Conservation (phyloP, 805 yeast species). For the Yarrowia sp. region DNA sequence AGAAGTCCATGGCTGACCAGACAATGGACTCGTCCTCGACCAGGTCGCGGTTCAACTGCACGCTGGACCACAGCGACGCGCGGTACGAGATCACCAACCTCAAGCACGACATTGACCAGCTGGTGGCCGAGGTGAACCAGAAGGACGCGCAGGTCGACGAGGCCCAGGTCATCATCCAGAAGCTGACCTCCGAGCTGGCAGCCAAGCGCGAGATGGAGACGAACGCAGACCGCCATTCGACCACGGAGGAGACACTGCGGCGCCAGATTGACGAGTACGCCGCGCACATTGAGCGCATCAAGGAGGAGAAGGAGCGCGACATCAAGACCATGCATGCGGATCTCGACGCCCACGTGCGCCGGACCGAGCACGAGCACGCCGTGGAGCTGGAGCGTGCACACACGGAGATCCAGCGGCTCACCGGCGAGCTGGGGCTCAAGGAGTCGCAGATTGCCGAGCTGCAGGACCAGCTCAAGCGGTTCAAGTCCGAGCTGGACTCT, state of each 20-base stretch:
- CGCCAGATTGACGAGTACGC: conserved; percentile 18
- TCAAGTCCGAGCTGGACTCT: neutral
- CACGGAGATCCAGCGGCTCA: neutral
- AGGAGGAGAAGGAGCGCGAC: conserved; percentile 15
- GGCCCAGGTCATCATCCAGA: conserved; percentile 10
- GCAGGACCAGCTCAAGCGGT: neutral
- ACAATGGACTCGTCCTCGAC: conserved; percentile 9
- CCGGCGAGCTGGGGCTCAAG: neutral
- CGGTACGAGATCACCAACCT: neutral
- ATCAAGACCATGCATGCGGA: conserved; percentile 13
- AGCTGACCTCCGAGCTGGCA: conserved; percentile 1
- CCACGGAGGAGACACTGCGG: neutral
- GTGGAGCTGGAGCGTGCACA: conserved; percentile 1
- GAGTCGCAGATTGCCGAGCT: conserved; percentile 1
- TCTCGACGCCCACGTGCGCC: conserved; percentile 13
- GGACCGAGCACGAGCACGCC: conserved; percentile 3
- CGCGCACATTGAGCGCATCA: neutral
- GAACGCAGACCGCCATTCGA: neutral
- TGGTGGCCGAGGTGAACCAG: conserved; percentile 1
- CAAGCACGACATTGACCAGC: conserved; percentile 14
- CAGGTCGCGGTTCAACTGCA: neutral
- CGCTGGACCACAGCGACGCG: neutral
- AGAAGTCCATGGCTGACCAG: conserved; percentile 1
- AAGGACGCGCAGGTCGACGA: conserved; percentile 17
- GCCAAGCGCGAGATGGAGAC: conserved; percentile 18